Evolutionary conservation across 768 basidiomycete species (phyloP).

Genomic region (Collybia mongolica): DNA sequence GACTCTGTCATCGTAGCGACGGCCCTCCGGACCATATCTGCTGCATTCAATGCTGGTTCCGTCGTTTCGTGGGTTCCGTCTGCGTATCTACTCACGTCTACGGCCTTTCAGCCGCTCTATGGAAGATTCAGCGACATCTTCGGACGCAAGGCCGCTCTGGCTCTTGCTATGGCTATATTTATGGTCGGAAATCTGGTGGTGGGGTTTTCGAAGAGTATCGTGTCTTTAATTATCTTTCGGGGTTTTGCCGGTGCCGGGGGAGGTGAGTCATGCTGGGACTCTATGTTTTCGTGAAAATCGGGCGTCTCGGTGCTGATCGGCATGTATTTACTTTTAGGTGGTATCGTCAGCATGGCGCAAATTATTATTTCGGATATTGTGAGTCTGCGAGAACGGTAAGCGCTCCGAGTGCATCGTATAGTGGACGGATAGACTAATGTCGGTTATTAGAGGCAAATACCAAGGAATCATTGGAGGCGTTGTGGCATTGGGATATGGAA

Average conservation of each 20-base stretch:
- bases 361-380: slow-evolving; percentile 78
- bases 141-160: slow-evolving; percentile 60
- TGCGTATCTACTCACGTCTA: slow-evolving; percentile 66
- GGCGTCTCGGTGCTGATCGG: not conserved
- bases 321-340: slow-evolving; percentile 29
- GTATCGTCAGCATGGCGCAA: slow-evolving; percentile 65
- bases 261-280: slow-evolving; percentile 25
- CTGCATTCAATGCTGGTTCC: slow-evolving; percentile 62
- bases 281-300: not conserved
- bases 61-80: slow-evolving; percentile 73
- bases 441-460: slow-evolving; percentile 65
- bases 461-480: slow-evolving; percentile 68
- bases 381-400: slow-evolving; percentile 60
- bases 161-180: slow-evolving; percentile 58
- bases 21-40: slow-evolving; percentile 66
- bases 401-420: not conserved
- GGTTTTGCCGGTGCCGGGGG: slow-evolving; percentile 71
- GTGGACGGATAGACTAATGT: not conserved
- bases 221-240: slow-evolving; percentile 67
- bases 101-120: slow-evolving; percentile 59
- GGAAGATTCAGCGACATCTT: slow-evolving; percentile 68
- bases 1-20: slow-evolving; percentile 78
- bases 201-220: slow-evolving; percentile 62
- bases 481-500: slow-evolving; percentile 57
- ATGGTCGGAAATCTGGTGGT: slow-evolving; percentile 64